A percentile compares a stretch with the other conserved stretches of the same genome.
Evolutionary conservation across 768 basidiomycete species (phyloP).

Genomic region (Suillus tomentosus): DNA sequence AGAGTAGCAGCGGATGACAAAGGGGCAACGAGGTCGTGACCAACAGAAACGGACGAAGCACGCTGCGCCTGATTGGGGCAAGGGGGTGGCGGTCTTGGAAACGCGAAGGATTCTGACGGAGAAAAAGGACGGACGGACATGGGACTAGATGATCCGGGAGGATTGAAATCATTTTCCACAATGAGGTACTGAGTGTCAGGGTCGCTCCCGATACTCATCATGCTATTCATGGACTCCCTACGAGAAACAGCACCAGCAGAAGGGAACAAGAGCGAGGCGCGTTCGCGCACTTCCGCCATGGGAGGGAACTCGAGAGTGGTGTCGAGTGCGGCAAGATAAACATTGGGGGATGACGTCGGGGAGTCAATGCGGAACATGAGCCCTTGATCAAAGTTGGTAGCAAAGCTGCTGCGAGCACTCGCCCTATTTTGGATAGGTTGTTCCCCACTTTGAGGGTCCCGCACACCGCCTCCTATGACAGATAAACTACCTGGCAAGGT

Average conservation of each 20-base stretch:
- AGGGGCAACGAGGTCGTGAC: slow-evolving; percentile 8
- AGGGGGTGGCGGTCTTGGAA: slow-evolving; percentile 66
- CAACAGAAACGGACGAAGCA: slow-evolving; percentile 7
- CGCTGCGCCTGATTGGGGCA: not conserved
- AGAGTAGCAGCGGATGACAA: slow-evolving; percentile 23
- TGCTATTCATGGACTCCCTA: slow-evolving; percentile 43
- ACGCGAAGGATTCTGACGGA: slow-evolving; percentile 65
- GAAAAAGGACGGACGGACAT: slow-evolving; percentile 70
- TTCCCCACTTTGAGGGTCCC: slow-evolving; percentile 17
- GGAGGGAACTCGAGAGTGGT: slow-evolving; percentile 47
- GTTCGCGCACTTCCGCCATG: slow-evolving; percentile 55
- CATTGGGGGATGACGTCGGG: slow-evolving; percentile 19
- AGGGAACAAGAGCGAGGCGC: slow-evolving; percentile 25
- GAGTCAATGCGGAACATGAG: slow-evolving; percentile 27
- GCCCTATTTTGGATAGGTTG: slow-evolving; percentile 25
- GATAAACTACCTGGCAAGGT: slow-evolving; percentile 7
- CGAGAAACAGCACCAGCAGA: slow-evolving; percentile 29
- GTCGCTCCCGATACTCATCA: slow-evolving; percentile 39
- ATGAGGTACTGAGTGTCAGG: slow-evolving; percentile 43
- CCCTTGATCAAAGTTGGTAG: slow-evolving; percentile 56
- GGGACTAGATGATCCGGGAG: slow-evolving; percentile 42
- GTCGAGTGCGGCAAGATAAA: slow-evolving; percentile 12
- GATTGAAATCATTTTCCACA: slow-evolving; percentile 27
- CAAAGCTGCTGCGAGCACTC: slow-evolving; percentile 62
- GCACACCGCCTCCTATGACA: slow-evolving; percentile 18